Evolutionary conservation across 2,329 filamentous ascomycete genomes (phyloP), one percentile per base, ranked within the genome.

Genomic region (Pleurostoma richardsiae): DNA sequence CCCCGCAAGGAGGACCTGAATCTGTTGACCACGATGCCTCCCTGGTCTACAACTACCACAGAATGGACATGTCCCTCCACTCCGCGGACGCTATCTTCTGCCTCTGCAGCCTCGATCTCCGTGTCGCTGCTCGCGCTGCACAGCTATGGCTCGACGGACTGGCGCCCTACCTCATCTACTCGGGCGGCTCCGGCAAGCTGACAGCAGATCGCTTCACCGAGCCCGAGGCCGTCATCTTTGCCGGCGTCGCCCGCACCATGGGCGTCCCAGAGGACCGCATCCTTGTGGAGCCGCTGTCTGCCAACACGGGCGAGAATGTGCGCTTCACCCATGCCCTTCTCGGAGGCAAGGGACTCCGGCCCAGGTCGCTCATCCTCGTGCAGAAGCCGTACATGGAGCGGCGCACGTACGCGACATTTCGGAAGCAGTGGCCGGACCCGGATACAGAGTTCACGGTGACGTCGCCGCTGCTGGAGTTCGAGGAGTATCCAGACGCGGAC

Each of bases 341-440:
- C 2, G 40, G 45, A 11, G 53, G 59, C 10, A 56, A 42, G 27
- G 53, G 59, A 0, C 40, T 69, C 6, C 41, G 36, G 2, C 45
- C 62, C 0, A 48, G 55, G 30, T 65, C 60, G 3, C 63, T 74
- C 30, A 57, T 74, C 11, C 58, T 74, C 1, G 71, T 74, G 6
- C 71, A 74, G 55, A 74, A 74, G 56, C 71, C 70, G 28, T 74
- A 74, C 48, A 74, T 74, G 71, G 70, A 73, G 55, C 57, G 71
- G 31, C 56, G 71, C 5, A 71, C 70, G 4, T 73, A 66, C 39
- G 71, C 71, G 2, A 74, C 71, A 0, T 74, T 74, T 49, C 60
- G 59, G 49, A 70, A 66, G 59, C 71, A 74, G 58, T 74, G 71
- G 71, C 70, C 69, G 0, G 39, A 4, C 1, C 46, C 39, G 27